Evolutionary conservation across 129 eudicot species (phyloP), one percentile per base, ranked within the genome.

Genomic region (Gnaphalium uliginosum): DNA sequence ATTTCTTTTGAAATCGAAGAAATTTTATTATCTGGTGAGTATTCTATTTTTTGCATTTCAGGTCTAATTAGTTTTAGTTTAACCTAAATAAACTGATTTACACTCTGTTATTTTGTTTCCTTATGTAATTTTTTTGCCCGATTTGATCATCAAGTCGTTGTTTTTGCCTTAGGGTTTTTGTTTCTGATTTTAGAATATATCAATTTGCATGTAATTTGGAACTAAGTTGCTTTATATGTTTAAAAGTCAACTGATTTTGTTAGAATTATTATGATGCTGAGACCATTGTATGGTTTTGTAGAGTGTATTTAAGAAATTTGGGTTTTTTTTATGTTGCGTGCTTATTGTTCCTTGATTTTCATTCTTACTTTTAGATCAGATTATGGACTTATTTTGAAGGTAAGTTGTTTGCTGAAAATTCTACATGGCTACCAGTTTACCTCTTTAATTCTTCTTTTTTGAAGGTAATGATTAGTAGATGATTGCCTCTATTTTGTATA

Each of bases 1-100:
- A 32, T 62, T 60, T 22, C 19, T 59, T 43, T 33, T 6, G n/a
- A 3, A 46, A 46, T 33, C 46, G 51, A 23, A 14, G 15, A 11
- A 46, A 61, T 50, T 37, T 63, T 58, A 73, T 65, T 22, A 76
- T 54, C 67, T 73, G 76, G 76, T 82, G 37, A 69, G 69, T 63
- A 4, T 27, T 19, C 48, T 68, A 53, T 24, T 30, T 2, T 50
- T 53, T 61, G 6, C 22, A 15, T 50, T 51, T 61, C 4, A 13
- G 8, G 56, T 62, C 46, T 2, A 21, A 0, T 69, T 8, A 65
- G 21, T 68, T 37, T 43, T n/a, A 39, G 6, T 69, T 68, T 57
- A 13, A 39, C 22, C 30, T 63, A n/a, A 3, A n/a, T 32, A 27
- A 19, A 21, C 21, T 27, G 53, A 50, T 30, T 23, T 11, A 41